Evolutionary conservation across 2,329 filamentous ascomycete species (phyloP), one percentile per base, ranked within the genome.

Genomic region (Shiraia sp.): DNA sequence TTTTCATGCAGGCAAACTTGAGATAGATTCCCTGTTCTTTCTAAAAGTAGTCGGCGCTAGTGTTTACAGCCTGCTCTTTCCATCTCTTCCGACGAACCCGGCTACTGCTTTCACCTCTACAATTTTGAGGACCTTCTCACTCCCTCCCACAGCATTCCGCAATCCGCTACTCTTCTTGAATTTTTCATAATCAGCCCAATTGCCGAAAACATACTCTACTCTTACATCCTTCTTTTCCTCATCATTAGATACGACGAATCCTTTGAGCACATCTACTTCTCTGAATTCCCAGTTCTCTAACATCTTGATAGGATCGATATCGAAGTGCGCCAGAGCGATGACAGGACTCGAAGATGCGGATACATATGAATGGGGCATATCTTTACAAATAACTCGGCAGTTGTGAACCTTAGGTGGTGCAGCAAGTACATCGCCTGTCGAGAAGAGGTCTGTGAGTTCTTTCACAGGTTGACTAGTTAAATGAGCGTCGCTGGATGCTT

Each of bases 401-500:
- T 38, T 52, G 26, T 56, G 49, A 1, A 62, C 57, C 35, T 57
- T 57, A 2, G 58, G 58, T 2, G 57, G 34, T 10, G 38, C 33
- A 4, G 44, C 53, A 12, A 61, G 55, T n/a, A 60, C 43, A 14
- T 52, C 46, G 12, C 48, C 46, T 8, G 46, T 46, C 3, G 43
- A 46, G 39, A 61, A 61, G 4, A 61, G 44, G 2, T 34, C 24
- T n/a, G 61, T 52, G 3, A 62, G 51, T 15, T 51, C 55, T 39
- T 59, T 47, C 2, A 62, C 57, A 10, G 59, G 57, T 6, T 32
- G 32, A 2, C 57, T 53, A 3, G 45, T 39, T 8, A 62, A 10
- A 22, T 62, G 59, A 2, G 53, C 45, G 31, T 55, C 57, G 36
- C 36, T 55, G 14, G 51, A 53, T 17, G 44, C 53, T 39, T 47